Percentiles rank a stretch among this genome's conserved stretches.
Conservation (phyloP, 139 green algal species). For the Coelastrella sp. region DNA sequence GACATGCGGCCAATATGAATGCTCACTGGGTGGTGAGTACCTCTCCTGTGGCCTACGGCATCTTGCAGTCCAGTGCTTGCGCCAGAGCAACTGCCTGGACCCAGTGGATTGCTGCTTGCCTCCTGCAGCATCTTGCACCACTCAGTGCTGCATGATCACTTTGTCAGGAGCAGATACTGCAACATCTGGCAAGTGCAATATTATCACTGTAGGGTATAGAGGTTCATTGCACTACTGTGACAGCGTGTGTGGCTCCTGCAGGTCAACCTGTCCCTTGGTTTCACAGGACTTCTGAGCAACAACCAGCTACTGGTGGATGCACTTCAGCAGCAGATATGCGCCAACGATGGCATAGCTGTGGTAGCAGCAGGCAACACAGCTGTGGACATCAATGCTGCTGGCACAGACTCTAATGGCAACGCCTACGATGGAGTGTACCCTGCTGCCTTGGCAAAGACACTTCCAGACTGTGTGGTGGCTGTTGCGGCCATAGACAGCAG, state of each 20-base stretch:
- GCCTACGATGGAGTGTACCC: not conserved
- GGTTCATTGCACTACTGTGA: not conserved
- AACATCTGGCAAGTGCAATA: not conserved
- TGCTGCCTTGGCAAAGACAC: not conserved
- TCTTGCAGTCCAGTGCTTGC: not conserved
- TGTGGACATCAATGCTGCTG: not conserved
- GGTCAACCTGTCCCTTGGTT: not conserved
- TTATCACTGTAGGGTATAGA: not conserved
- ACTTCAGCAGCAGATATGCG: not conserved
- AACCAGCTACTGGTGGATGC: not conserved
- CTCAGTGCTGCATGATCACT: not conserved
- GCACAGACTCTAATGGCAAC: not conserved
- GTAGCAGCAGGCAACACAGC: not conserved
- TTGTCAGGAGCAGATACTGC: not conserved
- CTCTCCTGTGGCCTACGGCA: not conserved
- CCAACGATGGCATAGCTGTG: not conserved
- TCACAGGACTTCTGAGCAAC: not conserved
- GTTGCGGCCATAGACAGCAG: not conserved
- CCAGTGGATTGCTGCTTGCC: not conserved
- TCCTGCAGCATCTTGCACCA: not conserved
- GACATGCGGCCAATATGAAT: not conserved
- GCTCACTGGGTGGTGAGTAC: not conserved
- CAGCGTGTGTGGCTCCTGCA: not conserved
- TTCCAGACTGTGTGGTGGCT: not conserved
- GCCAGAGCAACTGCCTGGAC: not conserved